Percentiles rank a stretch among this genome's conserved stretches.
Conservation (phyloP, 306 rosid genomes). For the Vigna reflexopilosa region DNA sequence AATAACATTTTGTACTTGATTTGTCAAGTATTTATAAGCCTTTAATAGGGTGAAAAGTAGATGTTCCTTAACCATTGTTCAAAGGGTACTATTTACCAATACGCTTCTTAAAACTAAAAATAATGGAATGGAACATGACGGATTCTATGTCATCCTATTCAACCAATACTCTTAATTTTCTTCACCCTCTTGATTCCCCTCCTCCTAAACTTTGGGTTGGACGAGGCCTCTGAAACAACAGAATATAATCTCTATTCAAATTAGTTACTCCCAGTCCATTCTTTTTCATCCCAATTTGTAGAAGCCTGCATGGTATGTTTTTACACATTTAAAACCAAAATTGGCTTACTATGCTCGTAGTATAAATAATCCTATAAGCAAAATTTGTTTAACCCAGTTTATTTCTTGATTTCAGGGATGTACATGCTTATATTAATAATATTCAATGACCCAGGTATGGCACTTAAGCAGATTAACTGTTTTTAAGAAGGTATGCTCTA, state of each 20-base stretch:
- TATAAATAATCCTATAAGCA: neutral
- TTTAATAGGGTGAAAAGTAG: neutral
- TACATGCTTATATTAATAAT: conserved; percentile 4
- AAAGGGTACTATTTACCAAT: neutral
- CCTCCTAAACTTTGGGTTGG: neutral
- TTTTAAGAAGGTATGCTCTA: conserved; percentile 27
- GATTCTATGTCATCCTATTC: neutral
- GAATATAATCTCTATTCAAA: neutral
- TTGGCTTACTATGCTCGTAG: neutral
- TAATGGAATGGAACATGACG: neutral
- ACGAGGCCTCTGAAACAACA: neutral
- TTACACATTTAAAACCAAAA: neutral
- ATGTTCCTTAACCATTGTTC: neutral
- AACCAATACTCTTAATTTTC: neutral
- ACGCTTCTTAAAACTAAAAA: neutral
- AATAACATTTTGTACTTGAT: neutral
- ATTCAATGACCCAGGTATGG: conserved; percentile 33
- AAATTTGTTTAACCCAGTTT: neutral
- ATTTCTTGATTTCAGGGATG: conserved; percentile 4
- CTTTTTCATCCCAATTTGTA: neutral
- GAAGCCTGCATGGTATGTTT: neutral
- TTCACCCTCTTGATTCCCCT: neutral
- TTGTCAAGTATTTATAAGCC: neutral
- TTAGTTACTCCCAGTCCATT: neutral
- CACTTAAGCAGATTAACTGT: conserved; percentile 5